Percentiles rank a stretch among this genome's conserved stretches.
Evolutionary conservation across 164 flowering plant species (phyloP).

Genomic region (Macadamia tetraphylla): DNA sequence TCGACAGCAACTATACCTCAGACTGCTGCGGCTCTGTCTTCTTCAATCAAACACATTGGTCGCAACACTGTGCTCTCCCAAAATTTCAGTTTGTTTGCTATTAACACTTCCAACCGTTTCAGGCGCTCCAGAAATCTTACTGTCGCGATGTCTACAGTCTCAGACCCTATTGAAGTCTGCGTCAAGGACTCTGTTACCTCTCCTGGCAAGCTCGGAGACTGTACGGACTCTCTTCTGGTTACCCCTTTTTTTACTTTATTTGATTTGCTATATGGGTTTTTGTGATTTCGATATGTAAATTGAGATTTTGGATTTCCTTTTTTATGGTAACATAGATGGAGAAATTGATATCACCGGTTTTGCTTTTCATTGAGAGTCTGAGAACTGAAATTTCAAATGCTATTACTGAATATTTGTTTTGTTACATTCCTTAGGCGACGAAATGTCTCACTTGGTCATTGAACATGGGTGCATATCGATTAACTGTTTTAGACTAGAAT

Average conservation of each 20-base stretch:
- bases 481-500: too few relatives aligned
- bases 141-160: conserved; percentile 28
- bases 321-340: too few relatives aligned
- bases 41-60: conserved; percentile 8
- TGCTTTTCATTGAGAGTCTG: too few relatives aligned
- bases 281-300: too few relatives aligned
- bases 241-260: neutral
- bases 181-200: conserved; percentile 69
- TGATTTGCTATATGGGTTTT: neutral
- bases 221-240: conserved; percentile 28
- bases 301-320: too few relatives aligned
- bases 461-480: too few relatives aligned
- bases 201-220: conserved; percentile 80
- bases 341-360: too few relatives aligned
- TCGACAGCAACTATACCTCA: conserved; percentile 13
- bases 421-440: too few relatives aligned
- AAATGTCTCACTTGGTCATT: too few relatives aligned
- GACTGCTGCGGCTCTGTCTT: conserved; percentile 10
- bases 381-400: too few relatives aligned
- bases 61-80: neutral
- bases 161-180: conserved; percentile 65
- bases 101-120: neutral
- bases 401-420: too few relatives aligned
- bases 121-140: conserved; percentile 14
- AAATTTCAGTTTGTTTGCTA: neutral